Conservation (phyloP, 2,329 filamentous ascomycete genomes). For the Dothidotthia symphoricarpi region DNA sequence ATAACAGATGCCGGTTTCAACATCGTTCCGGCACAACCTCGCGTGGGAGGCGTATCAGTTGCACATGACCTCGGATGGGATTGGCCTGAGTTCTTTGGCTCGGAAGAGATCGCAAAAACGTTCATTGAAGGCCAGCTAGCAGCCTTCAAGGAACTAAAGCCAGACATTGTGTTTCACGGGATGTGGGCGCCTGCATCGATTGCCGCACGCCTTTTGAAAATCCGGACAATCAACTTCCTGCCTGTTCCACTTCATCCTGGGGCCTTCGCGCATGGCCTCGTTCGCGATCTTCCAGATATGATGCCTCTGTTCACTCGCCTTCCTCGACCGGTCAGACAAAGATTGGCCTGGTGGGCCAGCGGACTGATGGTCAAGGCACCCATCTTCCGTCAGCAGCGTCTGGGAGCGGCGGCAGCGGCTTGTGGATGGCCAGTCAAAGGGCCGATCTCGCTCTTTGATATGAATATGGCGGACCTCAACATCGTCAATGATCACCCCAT, state of each 20-base stretch:
- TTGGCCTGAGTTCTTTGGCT: slow-evolving; percentile 37
- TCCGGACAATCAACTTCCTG: slow-evolving; percentile 36
- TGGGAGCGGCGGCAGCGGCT: slow-evolving; percentile 30
- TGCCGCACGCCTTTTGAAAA: slow-evolving; percentile 30
- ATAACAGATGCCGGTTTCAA: slow-evolving; percentile 33
- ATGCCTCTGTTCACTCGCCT: slow-evolving; percentile 34
- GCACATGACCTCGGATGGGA: slow-evolving; percentile 37
- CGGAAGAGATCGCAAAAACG: slow-evolving; percentile 29
- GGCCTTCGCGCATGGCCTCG: slow-evolving; percentile 30
- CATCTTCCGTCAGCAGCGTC: slow-evolving; percentile 33
- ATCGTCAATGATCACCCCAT: slow-evolving; percentile 35
- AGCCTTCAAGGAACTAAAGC: slow-evolving; percentile 28
- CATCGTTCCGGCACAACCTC: slow-evolving; percentile 32
- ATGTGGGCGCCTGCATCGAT: slow-evolving; percentile 38
- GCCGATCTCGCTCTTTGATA: slow-evolving; percentile 35
- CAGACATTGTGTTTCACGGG: slow-evolving; percentile 37
- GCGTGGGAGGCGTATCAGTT: slow-evolving; percentile 32
- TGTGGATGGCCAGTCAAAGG: slow-evolving; percentile 31
- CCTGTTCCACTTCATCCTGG: slow-evolving; percentile 32
- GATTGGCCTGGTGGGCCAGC: slow-evolving; percentile 28
- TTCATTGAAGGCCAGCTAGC: slow-evolving; percentile 36
- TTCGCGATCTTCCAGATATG: slow-evolving; percentile 34
- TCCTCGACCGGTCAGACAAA: slow-evolving; percentile 28
- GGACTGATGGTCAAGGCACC: slow-evolving; percentile 32
- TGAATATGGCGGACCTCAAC: slow-evolving; percentile 39